phyloP scores from a whole-genome alignment of 2,329 filamentous ascomycete species.

The Moelleriella libera region DNA sequence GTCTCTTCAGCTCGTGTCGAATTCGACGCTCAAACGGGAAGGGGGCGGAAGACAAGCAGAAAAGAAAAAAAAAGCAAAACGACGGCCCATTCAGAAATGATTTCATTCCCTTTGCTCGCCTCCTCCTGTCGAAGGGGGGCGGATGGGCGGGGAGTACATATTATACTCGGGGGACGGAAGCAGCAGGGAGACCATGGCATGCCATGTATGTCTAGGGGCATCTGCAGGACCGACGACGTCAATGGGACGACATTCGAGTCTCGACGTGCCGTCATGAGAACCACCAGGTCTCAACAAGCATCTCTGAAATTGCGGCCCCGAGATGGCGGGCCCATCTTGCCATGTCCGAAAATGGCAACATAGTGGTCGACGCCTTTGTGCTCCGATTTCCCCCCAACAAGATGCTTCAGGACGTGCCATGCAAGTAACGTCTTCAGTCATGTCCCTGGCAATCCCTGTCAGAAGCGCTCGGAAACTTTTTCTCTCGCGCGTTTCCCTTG shows the following conservation, averaged over 20 bases:
- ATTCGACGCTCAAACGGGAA: too few species aligned
- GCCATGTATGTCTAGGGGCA: not conserved
- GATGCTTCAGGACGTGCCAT: not conserved
- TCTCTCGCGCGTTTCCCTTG: not conserved
- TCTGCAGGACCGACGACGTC: not conserved
- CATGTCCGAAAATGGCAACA: conserved; percentile 1
- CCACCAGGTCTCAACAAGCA: not conserved
- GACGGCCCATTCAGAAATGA: not conserved
- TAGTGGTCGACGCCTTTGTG: not conserved
- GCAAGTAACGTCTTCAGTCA: not conserved
- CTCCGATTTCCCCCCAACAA: not conserved
- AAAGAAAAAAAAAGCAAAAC: not conserved
- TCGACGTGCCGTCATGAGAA: not conserved
- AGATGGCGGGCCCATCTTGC: not conserved
- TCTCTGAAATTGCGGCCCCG: conserved; percentile 1
- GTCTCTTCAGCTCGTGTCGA: too few species aligned
- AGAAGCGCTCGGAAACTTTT: not conserved
- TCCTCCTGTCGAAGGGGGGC: not conserved
- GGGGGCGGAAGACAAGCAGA: not conserved
- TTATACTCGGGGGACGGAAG: conserved; percentile 1
- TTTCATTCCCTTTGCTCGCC: not conserved
- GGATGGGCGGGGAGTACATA: conserved; percentile 1
- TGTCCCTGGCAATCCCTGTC: too few species aligned
- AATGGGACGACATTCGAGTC: not conserved
- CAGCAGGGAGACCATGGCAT: not conserved